A percentile compares a stretch with the other conserved stretches of the same genome.
phyloP scores from a whole-genome alignment of 768 basidiomycete species.

The Hypholoma fasciculare region DNA sequence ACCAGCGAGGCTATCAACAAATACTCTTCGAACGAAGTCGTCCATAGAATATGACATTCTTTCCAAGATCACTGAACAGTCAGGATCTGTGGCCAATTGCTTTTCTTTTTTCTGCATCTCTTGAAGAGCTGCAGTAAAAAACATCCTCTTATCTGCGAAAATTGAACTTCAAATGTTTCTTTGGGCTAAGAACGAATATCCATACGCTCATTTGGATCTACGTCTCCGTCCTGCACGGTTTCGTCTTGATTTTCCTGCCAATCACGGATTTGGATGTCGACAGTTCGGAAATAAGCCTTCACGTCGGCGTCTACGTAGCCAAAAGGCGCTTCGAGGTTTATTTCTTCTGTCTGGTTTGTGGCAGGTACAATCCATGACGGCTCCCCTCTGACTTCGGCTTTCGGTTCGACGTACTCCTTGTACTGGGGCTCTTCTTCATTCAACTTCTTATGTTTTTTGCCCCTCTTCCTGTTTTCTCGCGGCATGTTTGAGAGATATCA shows the following conservation, averaged over 20 bases:
- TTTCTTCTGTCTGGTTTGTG: slow-evolving; percentile 31
- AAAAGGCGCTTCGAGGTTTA: slow-evolving; percentile 76
- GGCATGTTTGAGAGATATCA: slow-evolving; percentile 49
- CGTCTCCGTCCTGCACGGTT: slow-evolving; percentile 33
- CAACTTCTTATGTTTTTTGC: slow-evolving; percentile 69
- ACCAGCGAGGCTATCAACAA: slow-evolving; percentile 83
- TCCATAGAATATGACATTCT: slow-evolving; percentile 93
- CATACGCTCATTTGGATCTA: slow-evolving; percentile 73
- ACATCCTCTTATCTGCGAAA: slow-evolving; percentile 64
- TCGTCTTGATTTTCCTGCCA: slow-evolving; percentile 73
- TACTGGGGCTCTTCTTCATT: slow-evolving; percentile 24
- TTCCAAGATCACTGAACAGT: slow-evolving; percentile 89
- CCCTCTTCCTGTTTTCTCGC: slow-evolving; percentile 72
- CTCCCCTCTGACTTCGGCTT: slow-evolving; percentile 27
- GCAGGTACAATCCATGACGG: slow-evolving; percentile 74
- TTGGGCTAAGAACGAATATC: slow-evolving; percentile 5
- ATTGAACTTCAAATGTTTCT: background rate
- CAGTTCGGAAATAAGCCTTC: slow-evolving; percentile 90
- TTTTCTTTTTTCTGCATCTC: slow-evolving; percentile 90
- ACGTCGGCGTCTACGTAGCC: slow-evolving; percentile 88
- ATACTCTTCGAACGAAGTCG: slow-evolving; percentile 91
- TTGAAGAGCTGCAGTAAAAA: slow-evolving; percentile 78
- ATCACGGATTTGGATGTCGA: slow-evolving; percentile 83
- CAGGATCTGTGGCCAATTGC: slow-evolving; percentile 89
- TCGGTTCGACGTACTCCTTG: slow-evolving; percentile 14